Conservation (phyloP, 139 green algal species). For the Chlamydomonas eustigma region DNA sequence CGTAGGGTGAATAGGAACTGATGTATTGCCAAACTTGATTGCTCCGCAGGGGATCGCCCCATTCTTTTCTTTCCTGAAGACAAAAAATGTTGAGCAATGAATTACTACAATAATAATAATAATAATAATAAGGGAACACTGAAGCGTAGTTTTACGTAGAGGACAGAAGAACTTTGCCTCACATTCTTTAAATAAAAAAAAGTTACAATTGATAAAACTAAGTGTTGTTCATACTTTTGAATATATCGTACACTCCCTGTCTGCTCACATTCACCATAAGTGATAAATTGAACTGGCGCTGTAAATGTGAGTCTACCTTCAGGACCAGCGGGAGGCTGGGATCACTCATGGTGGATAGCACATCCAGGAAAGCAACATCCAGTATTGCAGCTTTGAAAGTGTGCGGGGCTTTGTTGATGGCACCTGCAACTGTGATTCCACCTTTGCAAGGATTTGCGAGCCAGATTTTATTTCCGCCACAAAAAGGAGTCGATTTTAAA, state of each 20-base stretch:
- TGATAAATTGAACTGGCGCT: neutral
- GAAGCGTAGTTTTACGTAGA: too few species aligned
- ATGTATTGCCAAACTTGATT: constrained; percentile 19
- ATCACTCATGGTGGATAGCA: constrained; percentile 19
- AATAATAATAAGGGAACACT: neutral
- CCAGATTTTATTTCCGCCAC: too few species aligned
- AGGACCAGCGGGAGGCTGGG: constrained; percentile 9
- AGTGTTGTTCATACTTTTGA: neutral
- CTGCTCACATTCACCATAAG: neutral
- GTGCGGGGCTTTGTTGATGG: constrained; percentile 27
- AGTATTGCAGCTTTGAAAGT: constrained; percentile 48
- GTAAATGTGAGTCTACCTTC: constrained; percentile 2
- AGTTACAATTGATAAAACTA: neutral
- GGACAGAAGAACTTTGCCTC: too few species aligned
- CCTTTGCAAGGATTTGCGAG: neutral
- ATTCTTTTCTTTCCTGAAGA: constrained; percentile 51
- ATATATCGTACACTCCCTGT: neutral
- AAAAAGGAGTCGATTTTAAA: too few species aligned
- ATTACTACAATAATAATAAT: neutral
- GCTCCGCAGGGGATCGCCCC: constrained; percentile 47
- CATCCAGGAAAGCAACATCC: constrained; percentile 55
- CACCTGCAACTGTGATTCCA: constrained; percentile 9
- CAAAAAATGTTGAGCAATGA: neutral
- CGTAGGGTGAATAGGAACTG: constrained; percentile 33
- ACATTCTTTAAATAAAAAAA: neutral